Base-by-base conservation (phyloP, 768 basidiomycete genomes). In the Amanita thiersii region DNA sequence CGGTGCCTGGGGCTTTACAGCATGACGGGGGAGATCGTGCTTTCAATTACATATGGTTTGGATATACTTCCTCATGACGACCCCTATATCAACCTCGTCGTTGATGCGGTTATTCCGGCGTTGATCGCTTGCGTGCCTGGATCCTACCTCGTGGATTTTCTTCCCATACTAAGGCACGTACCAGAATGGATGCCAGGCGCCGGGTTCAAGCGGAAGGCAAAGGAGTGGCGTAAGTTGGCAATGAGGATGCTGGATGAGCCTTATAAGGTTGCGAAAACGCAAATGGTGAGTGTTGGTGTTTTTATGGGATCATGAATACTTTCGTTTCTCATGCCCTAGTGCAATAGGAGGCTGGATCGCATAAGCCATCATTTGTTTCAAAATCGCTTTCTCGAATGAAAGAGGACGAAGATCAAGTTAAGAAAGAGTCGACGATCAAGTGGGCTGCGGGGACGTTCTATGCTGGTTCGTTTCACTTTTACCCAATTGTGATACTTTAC, bases 301-400 rank as follows among this genome's bases (percentile, higher is more conserved):
- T 12, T 28, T 11, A 15, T 9, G 8, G 37, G 5, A 14, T 34
- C 6, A 10, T 8, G 15, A 34, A 34, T 23, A 21, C 25, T 44
- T 19, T 47, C 23, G n/a, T n/a, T n/a, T n/a, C n/a, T n/a, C 17
- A 32, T 31, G 21, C 36, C 19, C 33, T 25, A 1, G 18, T 25
- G 20, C 23, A 29, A 7, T 40, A 74, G 73, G 64, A 58, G 11
- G 55, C 54, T 23, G 72, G 70, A 2, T 57, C 54, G 1, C 70
- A 70, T 1, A 58, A 58, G 1, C 54, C 61, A 0, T 74, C 72
- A 2, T 72, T 70, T 36, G 60, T 72, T 2, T 68, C 70, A 2
- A 56, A 58, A 5, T 54, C 59, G 18, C 18, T 37, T 37, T 15
- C 7, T 17, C 4, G 11, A 37, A 20, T 19, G 35, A 37, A 37